Conservation (phyloP, 2,329 filamentous ascomycete genomes). For the Fusarium fracticaudum region DNA sequence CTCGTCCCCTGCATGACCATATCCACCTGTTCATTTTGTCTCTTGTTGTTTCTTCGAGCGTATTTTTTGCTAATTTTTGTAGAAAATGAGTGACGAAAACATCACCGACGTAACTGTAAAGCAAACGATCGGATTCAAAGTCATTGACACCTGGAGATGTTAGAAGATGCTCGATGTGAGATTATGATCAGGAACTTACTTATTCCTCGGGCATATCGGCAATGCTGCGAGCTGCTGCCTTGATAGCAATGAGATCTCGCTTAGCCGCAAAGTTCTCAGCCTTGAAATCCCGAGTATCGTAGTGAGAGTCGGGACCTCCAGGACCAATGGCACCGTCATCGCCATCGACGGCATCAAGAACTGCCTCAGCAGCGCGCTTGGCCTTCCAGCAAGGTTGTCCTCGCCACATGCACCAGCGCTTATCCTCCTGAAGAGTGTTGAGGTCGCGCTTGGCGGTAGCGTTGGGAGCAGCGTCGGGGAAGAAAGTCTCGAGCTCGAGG, state of each 20-base stretch:
- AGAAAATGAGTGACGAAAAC: conserved; percentile 12
- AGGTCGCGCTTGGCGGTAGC: conserved; percentile 30
- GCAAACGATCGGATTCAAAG: conserved; percentile 14
- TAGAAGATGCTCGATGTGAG: background rate
- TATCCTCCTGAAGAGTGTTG: conserved; percentile 40
- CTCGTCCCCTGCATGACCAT: conserved; percentile 9
- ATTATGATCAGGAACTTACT: conserved; percentile 6
- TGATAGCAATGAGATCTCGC: conserved; percentile 45
- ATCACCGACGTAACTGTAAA: background rate
- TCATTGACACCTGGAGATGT: conserved; percentile 11
- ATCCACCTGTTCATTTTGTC: conserved; percentile 15
- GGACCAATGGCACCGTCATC: conserved; percentile 42
- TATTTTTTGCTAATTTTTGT: conserved; percentile 14
- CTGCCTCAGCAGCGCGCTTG: conserved; percentile 44
- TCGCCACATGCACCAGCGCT: conserved; percentile 42
- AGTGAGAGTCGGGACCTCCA: conserved; percentile 35
- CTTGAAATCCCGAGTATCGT: conserved; percentile 34
- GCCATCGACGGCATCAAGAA: conserved; percentile 40
- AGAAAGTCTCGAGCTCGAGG: conserved; percentile 44
- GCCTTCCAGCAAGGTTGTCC: conserved; percentile 53
- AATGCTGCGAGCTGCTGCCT: conserved; percentile 42
- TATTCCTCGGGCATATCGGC: conserved; percentile 36
- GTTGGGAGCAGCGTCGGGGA: conserved; percentile 41
- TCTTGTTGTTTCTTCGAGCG: conserved; percentile 7
- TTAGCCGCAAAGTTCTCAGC: conserved; percentile 51